Base-by-base conservation (phyloP, 306 rosid genomes). In the Mucuna pruriens region DNA sequence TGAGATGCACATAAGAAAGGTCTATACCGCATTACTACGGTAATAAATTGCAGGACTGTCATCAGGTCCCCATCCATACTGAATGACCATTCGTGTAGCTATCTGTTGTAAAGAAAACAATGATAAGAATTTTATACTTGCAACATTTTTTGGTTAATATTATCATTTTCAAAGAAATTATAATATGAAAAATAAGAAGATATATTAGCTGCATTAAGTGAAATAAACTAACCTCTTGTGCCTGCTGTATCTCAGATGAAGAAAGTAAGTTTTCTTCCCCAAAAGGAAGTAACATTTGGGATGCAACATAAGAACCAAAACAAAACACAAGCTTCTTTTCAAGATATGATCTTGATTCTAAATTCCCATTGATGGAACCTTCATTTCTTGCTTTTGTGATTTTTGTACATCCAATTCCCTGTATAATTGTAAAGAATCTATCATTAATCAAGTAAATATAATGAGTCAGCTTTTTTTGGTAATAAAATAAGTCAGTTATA, bases 21-120 rank as follows among this genome's bases (percentile, higher is more conserved):
- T 68, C 81, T 73, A 85, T 95, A 95, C 98, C 93, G 97, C 93
- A 87, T 89, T 89, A 68, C 60, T 87, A 48, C 78, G 85, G 89
- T 92, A 88, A 87, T 95, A 95, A 70, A 95, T 87, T 79, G 99
- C 98, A 73, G 99, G 96, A 89, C 90, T 93, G 84, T 95, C 98
- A 91, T 95, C 98, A 60, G 98, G 99, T 44, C 98, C 99, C 99
- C 99, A 95, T 3, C 99, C 99, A 87, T 93, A 93, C 75, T 95
- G 94, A 88, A 95, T 86, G 82, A 95, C 99, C 99, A 93, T 95
- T 74, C 92, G 85, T 26, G 99, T 95, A 71, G 99, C 98, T 64
- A 95, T 93, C 99, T 95, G 95, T 88, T 76, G 77, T 58, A 81
- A 48, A 25, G 64, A 36, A 83, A 39, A 12, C 11, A 23, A 39